A percentile compares a stretch with the other conserved stretches of the same genome.
Evolutionary conservation across 2,329 filamentous ascomycete species (phyloP).

Genomic region (Onygena corvina): DNA sequence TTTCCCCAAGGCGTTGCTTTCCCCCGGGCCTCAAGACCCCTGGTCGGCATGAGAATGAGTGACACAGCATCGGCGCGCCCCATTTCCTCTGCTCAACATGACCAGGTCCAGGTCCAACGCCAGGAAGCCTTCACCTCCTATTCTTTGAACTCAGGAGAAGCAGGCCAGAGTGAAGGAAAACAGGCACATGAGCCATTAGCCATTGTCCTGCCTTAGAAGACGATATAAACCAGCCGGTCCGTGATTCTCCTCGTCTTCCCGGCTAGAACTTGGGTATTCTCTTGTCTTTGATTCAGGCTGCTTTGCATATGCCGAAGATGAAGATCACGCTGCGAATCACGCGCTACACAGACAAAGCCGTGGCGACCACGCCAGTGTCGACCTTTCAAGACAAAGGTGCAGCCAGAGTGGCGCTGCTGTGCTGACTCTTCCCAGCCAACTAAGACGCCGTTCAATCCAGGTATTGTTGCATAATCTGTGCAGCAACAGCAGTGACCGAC

Average conservation of each 20-base stretch:
- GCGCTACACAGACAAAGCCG: conserved; percentile 1
- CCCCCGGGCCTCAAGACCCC: background rate
- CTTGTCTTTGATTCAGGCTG: too few species aligned
- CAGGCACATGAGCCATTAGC: too few species aligned
- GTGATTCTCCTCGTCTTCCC: too few species aligned
- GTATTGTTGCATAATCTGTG: background rate
- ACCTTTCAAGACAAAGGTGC: background rate
- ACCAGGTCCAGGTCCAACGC: too few species aligned
- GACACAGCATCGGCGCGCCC: background rate
- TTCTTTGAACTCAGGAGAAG: background rate
- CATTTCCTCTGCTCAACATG: background rate
- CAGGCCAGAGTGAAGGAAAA: background rate
- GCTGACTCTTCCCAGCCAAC: too few species aligned
- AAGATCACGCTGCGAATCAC: too few species aligned
- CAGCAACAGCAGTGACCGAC: too few species aligned
- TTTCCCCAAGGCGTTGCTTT: background rate
- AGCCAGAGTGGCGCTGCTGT: background rate
- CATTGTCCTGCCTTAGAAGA: too few species aligned
- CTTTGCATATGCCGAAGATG: too few species aligned
- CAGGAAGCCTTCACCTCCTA: background rate
- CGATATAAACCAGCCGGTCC: too few species aligned
- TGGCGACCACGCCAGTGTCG: background rate
- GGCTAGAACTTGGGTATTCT: too few species aligned
- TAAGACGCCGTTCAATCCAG: too few species aligned
- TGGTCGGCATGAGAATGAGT: background rate